Evolutionary conservation across 2,329 filamentous ascomycete genomes (phyloP), one percentile per base, ranked within the genome.

Genomic region (Graphiopsis chlorocephala): DNA sequence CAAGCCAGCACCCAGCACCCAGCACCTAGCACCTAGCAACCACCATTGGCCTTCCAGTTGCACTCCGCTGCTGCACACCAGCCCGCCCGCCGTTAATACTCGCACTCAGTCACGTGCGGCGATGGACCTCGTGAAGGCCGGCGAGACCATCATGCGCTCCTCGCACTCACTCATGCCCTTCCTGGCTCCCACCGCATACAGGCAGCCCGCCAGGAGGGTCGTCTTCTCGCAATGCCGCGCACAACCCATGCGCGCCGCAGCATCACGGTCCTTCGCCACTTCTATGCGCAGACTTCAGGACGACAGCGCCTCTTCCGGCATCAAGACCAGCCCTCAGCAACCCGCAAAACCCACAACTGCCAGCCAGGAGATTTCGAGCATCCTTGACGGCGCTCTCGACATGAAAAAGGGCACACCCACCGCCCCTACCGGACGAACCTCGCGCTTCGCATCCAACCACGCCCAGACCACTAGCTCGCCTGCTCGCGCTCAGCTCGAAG

Each of bases 341-440:
- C 62, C 57, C 23, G 12, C 68, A 61, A 56, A 71, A 50, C 71
- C 72, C 26, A 38, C 53, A n/a, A 57, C 64, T 28, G 63, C 64
- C 52, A 64, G 25, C 63, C 63, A 68, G 28, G 67, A 70, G 58
- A 68, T 74, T 64, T 67, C 68, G 50, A 65, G 65, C 53, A 61
- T 74, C 48, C 71, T 76, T 62, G 72, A 76, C 67, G 42, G 52
- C 31, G 66, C 69, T 15, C 70, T 77, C 29, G 72, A 75, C 63
- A 63, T 70, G 65, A 67, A 64, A 56, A 73, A 73, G 63, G 69
- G 68, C 64, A 68, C 68, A n/a, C 68, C 73, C 14, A 66, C 69
- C 23, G 58, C 68, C 12, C 64, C 71, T 12, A 45, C 66, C 11
- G 60, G 65, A 38, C 71, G 72, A 25, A 72, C 70, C 31, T 74